Conservation (phyloP, 2,329 filamentous ascomycete species). For the Parafenestella ontariensis region DNA sequence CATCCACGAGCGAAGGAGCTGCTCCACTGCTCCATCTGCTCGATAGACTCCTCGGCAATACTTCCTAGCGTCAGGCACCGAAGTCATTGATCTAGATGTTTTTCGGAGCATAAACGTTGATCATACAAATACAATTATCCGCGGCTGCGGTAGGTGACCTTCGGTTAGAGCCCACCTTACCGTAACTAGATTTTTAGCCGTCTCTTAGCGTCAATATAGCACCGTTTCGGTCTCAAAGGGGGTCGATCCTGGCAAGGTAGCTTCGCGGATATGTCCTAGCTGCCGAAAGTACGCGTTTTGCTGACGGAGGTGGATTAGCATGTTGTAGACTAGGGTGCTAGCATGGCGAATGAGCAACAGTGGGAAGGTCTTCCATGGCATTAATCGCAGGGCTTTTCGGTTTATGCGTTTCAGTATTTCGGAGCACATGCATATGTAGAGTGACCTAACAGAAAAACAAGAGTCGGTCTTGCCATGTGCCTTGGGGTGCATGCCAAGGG, state of each 20-base stretch:
- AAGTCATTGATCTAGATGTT: not conserved
- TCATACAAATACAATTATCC: slow-evolving; percentile 1
- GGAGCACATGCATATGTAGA: not conserved
- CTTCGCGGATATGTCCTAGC: not conserved
- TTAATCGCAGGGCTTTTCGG: too few species aligned
- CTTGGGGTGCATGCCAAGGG: not conserved
- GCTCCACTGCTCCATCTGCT: too few species aligned
- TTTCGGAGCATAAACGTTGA: not conserved
- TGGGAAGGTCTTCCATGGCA: not conserved
- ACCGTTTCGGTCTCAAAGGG: not conserved
- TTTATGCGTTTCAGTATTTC: not conserved
- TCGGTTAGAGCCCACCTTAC: not conserved
- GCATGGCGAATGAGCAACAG: too few species aligned
- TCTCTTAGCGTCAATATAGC: not conserved
- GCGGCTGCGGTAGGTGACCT: not conserved
- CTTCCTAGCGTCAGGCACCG: slow-evolving; percentile 5
- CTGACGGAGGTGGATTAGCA: too few species aligned
- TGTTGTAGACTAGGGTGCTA: too few species aligned
- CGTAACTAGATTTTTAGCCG: not conserved
- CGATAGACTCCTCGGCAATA: not conserved
- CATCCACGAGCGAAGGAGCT: not conserved
- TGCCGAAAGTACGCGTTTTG: not conserved
- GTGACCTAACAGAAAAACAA: not conserved
- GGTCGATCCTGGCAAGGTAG: not conserved
- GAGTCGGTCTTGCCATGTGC: slow-evolving; percentile 1